These are phyloP conservation scores for Tricholoma matsutake DNA, from an alignment of 768 basidiomycete species.

Conservation along the genomic window DNA sequence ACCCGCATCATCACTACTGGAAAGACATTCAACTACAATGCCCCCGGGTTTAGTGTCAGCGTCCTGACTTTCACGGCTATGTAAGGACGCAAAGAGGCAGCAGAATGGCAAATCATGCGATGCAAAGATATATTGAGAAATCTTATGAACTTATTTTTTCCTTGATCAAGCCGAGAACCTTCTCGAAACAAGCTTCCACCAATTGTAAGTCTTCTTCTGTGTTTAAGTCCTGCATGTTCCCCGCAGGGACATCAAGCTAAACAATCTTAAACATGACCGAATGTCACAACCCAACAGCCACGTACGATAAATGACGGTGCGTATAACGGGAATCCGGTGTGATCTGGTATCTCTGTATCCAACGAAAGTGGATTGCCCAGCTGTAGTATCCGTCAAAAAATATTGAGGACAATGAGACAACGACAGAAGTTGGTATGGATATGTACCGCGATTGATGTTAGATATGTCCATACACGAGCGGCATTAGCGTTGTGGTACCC, in stretches of 20 bases:
- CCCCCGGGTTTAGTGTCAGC: slow-evolving; percentile 43
- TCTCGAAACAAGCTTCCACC: slow-evolving; percentile 41
- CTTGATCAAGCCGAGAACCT: slow-evolving; percentile 28
- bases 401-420: neutral
- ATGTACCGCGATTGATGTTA: slow-evolving; percentile 75
- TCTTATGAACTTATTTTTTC: slow-evolving; percentile 18
- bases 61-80: slow-evolving; percentile 34
- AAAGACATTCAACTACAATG: slow-evolving; percentile 51
- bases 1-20: slow-evolving; percentile 45
- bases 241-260: slow-evolving; percentile 65
- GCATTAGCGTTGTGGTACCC: slow-evolving; percentile 84
- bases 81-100: neutral
- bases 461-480: slow-evolving; percentile 82
- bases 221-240: slow-evolving; percentile 76
- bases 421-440: neutral
- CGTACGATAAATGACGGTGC: slow-evolving; percentile 70
- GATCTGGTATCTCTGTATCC: slow-evolving; percentile 74
- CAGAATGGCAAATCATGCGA: slow-evolving; percentile 9
- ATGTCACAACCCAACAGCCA: neutral
- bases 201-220: slow-evolving; percentile 49
- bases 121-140: neutral
- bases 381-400: slow-evolving; percentile 31
- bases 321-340: slow-evolving; percentile 67
- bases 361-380: slow-evolving; percentile 49
- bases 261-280: neutral